Conservation (phyloP, 352 stramenopile species). For the Globisporangium viniferum region DNA sequence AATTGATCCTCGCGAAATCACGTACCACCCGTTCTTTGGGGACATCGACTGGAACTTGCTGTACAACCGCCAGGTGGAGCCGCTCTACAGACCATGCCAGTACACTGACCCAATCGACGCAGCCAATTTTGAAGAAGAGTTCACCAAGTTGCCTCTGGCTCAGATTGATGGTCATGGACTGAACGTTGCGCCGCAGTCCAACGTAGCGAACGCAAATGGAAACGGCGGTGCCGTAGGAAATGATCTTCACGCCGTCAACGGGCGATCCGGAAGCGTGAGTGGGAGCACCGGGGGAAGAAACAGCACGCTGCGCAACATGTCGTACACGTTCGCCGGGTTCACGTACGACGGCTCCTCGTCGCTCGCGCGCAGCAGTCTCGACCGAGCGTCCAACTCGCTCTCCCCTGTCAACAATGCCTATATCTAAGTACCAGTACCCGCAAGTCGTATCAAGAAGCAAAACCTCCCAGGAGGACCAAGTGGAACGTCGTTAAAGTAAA, state of each 20-base stretch:
- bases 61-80: conserved; percentile 71
- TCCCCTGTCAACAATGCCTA: conserved; percentile 19
- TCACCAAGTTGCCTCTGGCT: conserved; percentile 70
- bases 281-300: conserved; percentile 41
- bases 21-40: conserved; percentile 79
- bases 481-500: not conserved
- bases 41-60: conserved; percentile 82
- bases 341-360: conserved; percentile 75
- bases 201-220: conserved; percentile 1
- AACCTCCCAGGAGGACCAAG: not conserved
- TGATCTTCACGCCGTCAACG: conserved; percentile 13
- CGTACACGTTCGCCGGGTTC: conserved; percentile 84
- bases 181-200: conserved; percentile 50
- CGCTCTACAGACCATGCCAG: conserved; percentile 78
- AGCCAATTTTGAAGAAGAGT: conserved; percentile 84
- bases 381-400: conserved; percentile 19
- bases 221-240: conserved; percentile 11
- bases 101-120: conserved; percentile 82
- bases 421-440: conserved; percentile 20
- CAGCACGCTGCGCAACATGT: conserved; percentile 74
- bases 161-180: conserved; percentile 68
- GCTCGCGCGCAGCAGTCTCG: conserved; percentile 41
- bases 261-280: conserved; percentile 17
- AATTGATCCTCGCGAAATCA: conserved; percentile 72
- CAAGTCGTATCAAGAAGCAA: conserved; percentile 9